Evolutionary conservation across 306 rosid genomes (phyloP).

Genomic region (Cicer arietinum): DNA sequence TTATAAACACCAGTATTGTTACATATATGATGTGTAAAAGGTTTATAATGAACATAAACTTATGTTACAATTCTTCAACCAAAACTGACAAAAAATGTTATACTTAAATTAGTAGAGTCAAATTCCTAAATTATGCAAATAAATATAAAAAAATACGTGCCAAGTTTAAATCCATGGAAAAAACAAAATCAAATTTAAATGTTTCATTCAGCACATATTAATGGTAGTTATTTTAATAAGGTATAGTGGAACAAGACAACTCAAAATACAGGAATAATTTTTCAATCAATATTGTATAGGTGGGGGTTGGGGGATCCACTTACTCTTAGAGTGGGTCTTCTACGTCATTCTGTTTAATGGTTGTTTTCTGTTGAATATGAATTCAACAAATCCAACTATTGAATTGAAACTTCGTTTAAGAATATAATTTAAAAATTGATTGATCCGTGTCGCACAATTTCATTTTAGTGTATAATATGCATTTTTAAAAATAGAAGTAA

Average conservation of each 20-base stretch:
- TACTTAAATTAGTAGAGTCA: background rate
- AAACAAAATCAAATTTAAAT: background rate
- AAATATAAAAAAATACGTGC: background rate
- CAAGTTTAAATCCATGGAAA: conserved; percentile 5
- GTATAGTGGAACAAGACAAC: background rate
- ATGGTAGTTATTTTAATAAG: background rate
- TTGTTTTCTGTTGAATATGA: background rate
- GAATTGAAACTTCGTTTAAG: background rate
- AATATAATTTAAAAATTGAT: background rate
- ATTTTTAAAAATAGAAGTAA: background rate
- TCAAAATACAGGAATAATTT: background rate
- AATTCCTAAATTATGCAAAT: background rate
- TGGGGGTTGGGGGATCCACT: background rate
- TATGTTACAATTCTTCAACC: background rate
- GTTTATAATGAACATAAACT: background rate
- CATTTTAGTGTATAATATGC: background rate
- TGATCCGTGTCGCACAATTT: background rate
- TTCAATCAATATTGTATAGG: background rate
- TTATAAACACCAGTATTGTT: background rate
- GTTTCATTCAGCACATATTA: background rate
- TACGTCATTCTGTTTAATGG: background rate
- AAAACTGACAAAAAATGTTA: background rate
- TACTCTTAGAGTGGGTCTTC: background rate
- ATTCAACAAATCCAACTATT: background rate
- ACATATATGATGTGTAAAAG: background rate